phyloP scores from a whole-genome alignment of 495 filamentous ascomycete species.

The Aspergillus egyptiacus region DNA sequence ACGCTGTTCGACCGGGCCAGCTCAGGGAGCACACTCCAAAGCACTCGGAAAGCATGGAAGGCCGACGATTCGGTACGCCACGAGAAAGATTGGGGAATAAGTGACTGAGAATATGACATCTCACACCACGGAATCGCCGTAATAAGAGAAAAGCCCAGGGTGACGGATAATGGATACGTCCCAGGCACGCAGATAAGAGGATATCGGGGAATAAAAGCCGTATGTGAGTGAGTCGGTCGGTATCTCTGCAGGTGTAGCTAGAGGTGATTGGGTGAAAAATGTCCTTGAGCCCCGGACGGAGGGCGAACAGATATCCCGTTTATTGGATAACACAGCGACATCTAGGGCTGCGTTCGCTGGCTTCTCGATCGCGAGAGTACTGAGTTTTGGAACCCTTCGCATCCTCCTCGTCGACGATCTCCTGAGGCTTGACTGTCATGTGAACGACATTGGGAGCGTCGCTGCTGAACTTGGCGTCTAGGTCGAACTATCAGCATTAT shows the following conservation, averaged over 20 bases:
- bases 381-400: constrained; percentile 66
- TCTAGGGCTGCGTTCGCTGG: constrained; percentile 57
- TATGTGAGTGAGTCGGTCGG: neutral
- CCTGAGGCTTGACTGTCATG: constrained; percentile 88
- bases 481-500: constrained; percentile 12
- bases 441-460: constrained; percentile 78
- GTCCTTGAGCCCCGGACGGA: neutral
- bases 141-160: constrained; percentile 1
- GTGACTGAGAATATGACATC: constrained; percentile 12
- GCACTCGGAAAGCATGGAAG: constrained; percentile 21
- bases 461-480: constrained; percentile 73
- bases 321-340: constrained; percentile 80
- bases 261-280: neutral
- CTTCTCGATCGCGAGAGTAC: constrained; percentile 51
- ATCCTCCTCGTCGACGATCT: constrained; percentile 85
- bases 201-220: constrained; percentile 1
- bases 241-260: neutral
- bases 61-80: constrained; percentile 16
- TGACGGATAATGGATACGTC: neutral
- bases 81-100: constrained; percentile 6
- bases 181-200: neutral
- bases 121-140: constrained; percentile 9
- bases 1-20: constrained; percentile 8
- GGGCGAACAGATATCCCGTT: constrained; percentile 31
- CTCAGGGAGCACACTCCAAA: constrained; percentile 14